Conservation (phyloP, 768 basidiomycete genomes). For the Mycena rosella region DNA sequence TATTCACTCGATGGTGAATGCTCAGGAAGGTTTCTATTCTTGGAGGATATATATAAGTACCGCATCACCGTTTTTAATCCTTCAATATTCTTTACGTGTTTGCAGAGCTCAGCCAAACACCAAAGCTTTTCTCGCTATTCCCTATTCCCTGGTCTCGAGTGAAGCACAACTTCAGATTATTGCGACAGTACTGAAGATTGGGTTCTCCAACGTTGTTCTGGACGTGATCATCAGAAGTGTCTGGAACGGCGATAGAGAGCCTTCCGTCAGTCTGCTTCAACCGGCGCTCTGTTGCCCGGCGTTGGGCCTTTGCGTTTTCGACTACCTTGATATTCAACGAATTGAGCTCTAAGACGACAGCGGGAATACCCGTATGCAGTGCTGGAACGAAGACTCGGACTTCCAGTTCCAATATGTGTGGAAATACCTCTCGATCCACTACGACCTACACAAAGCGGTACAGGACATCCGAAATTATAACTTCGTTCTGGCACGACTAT, state of each 20-base stretch:
- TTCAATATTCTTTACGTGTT: too few species aligned
- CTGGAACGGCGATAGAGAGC: background rate
- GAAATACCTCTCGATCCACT: background rate
- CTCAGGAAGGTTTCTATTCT: too few species aligned
- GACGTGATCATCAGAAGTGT: background rate
- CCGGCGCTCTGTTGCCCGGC: background rate
- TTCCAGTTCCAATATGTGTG: background rate
- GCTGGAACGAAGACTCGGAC: background rate
- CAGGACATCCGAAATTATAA: background rate
- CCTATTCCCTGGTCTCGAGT: too few species aligned
- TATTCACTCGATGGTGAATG: too few species aligned
- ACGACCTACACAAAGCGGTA: background rate
- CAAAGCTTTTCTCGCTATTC: too few species aligned
- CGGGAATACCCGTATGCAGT: background rate
- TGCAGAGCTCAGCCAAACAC: too few species aligned
- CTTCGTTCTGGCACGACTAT: background rate
- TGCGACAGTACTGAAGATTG: conserved; percentile 4
- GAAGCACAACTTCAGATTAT: too few species aligned
- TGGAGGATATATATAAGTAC: too few species aligned
- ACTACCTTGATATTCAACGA: background rate
- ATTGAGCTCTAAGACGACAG: background rate
- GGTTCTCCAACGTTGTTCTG: conserved; percentile 9
- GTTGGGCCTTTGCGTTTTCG: conserved; percentile 4
- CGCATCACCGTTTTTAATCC: too few species aligned
- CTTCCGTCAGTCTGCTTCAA: background rate